phyloP scores from a whole-genome alignment of 306 rosid species.

The Prunus davidiana region DNA sequence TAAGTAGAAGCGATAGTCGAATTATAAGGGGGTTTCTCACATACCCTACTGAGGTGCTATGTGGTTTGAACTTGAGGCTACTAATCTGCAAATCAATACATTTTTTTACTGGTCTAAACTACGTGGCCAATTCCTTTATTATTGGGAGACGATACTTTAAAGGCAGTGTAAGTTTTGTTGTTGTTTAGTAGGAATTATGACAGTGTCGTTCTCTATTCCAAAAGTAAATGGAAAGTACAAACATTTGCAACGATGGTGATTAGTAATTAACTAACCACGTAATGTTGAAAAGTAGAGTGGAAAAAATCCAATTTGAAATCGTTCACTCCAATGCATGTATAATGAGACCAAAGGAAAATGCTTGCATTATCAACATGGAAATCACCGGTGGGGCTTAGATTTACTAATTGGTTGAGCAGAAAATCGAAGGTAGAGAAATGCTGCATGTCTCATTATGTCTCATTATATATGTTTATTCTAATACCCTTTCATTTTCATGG shows the following conservation, averaged over 20 bases:
- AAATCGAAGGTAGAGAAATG: neutral
- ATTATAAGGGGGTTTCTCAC: too few species aligned
- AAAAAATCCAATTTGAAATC: neutral
- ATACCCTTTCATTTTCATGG: neutral
- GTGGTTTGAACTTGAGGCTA: rapidly evolving
- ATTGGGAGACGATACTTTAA: too few species aligned
- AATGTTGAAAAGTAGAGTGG: neutral
- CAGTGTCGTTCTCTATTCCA: neutral
- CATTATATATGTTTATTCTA: too few species aligned
- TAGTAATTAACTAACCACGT: neutral
- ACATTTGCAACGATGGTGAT: neutral
- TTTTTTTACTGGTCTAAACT: too few species aligned
- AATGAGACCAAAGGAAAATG: neutral
- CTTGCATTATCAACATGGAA: neutral
- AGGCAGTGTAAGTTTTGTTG: neutral
- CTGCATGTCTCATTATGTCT: conserved; percentile 4
- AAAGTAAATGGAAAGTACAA: neutral
- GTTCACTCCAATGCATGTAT: neutral
- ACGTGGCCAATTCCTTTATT: too few species aligned
- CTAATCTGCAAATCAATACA: too few species aligned
- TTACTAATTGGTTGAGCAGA: neutral
- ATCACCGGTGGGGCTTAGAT: neutral
- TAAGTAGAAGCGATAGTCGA: too few species aligned
- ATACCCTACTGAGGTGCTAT: too few species aligned
- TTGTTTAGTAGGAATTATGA: neutral